Conservation (phyloP, 1,284 basidiomycete species). For the Malassezia psittaci region DNA sequence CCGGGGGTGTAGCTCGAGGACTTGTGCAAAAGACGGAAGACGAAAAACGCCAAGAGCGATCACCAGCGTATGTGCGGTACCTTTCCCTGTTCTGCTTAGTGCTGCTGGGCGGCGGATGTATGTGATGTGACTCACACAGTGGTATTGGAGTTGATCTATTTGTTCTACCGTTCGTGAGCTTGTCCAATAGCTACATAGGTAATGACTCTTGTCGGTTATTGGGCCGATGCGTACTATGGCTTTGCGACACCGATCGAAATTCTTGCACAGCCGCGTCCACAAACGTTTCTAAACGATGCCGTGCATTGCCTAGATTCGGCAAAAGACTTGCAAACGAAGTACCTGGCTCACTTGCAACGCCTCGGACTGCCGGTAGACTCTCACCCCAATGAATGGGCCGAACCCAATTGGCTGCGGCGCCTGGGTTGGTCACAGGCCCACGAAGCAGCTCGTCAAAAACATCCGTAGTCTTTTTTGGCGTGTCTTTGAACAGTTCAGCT, state of each 20-base stretch:
- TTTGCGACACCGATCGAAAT: slow-evolving; percentile 4
- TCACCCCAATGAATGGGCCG: slow-evolving; percentile 39
- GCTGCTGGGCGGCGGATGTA: slow-evolving; percentile 14
- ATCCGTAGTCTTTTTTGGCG: background rate
- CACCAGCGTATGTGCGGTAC: slow-evolving; percentile 6
- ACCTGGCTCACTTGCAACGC: background rate
- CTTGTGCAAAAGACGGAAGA: slow-evolving; percentile 9
- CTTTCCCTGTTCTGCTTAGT: slow-evolving; percentile 9
- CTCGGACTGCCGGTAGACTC: slow-evolving; percentile 21
- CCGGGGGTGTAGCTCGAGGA: slow-evolving; percentile 6
- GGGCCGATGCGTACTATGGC: background rate
- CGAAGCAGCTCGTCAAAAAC: slow-evolving; percentile 32
- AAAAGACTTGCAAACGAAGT: slow-evolving; percentile 1
- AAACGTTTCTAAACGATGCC: slow-evolving; percentile 17
- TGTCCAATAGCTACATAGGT: slow-evolving; percentile 6
- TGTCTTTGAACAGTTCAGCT: background rate
- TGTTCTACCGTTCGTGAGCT: slow-evolving; percentile 5
- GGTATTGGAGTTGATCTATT: slow-evolving; percentile 8
- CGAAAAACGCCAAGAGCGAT: background rate
- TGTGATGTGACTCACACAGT: slow-evolving; percentile 11
- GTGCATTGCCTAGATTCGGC: slow-evolving; percentile 8
- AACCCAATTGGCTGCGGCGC: slow-evolving; percentile 41
- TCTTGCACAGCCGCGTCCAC: slow-evolving; percentile 16
- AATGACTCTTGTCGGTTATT: background rate
- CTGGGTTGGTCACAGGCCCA: slow-evolving; percentile 34